phyloP scores from a whole-genome alignment of 129 eudicot genomes.

The Pseudognaphalium luteoalbum region DNA sequence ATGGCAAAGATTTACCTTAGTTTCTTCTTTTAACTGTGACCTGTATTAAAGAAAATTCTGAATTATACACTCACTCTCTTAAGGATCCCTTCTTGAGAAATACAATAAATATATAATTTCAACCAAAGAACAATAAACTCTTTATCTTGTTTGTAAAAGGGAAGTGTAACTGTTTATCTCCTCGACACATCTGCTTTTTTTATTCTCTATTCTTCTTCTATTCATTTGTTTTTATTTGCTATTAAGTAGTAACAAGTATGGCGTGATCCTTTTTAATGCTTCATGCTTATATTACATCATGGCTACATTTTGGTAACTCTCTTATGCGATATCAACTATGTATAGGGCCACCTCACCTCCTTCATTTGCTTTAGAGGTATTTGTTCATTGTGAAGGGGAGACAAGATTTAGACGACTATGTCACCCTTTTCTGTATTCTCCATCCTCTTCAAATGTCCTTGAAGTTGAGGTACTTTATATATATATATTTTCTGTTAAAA shows the following conservation, averaged over 20 bases:
- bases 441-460: slow-evolving; percentile 89
- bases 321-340: slow-evolving; percentile 15
- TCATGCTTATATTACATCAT: slow-evolving; percentile 4
- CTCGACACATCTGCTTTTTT: background rate
- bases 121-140: background rate
- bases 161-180: background rate
- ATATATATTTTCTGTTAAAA: background rate
- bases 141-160: background rate
- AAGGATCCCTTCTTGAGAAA: no score
- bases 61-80: no score
- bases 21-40: background rate
- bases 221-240: background rate
- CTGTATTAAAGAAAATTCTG: background rate
- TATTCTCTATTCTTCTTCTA: background rate
- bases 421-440: slow-evolving; percentile 94
- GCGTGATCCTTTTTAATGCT: slow-evolving; percentile 1
- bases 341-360: slow-evolving; percentile 96
- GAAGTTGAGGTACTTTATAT: slow-evolving; percentile 81
- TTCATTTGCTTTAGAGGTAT: slow-evolving; percentile 97
- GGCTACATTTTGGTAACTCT: background rate
- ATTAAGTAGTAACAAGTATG: background rate
- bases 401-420: slow-evolving; percentile 91
- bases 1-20: background rate
- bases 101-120: no score
- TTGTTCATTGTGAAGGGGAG: slow-evolving; percentile 96